Evolutionary conservation across 2,329 filamentous ascomycete species (phyloP), one percentile per base, ranked within the genome.

Genomic region (Trichophyton mentagrophytes): DNA sequence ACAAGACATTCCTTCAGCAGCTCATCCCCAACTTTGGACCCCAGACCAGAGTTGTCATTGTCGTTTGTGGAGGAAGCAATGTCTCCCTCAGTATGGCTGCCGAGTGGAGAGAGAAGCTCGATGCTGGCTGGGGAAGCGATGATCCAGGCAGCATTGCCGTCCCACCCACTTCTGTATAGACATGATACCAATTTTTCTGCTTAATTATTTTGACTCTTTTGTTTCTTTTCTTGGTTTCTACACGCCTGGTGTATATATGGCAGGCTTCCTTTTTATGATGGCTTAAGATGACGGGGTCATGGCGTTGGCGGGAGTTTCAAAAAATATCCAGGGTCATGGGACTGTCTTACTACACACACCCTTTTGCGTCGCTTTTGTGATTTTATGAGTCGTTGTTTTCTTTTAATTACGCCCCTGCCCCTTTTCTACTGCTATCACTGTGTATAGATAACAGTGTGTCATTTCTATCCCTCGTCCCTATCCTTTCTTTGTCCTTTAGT

Each of bases 11-110:
- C 27, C 69, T 95, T 68, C 80, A 85, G 68, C 77, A 79, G 66
- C 74, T 83, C 8, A 74, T 90, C 0, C 82, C 86, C 36, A 80
- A 80, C 38, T 80, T 89, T 64, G 85, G 80, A 73, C 76, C 78
- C 0, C 76, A 81, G 61, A 87, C 84, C 70, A 89, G 88, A 65
- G 82, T 96, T 4, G 90, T 96, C 1, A 77, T 96, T 59, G 79
- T 95, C 25, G 84, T 96, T 5, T 97, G 92, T 69, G 92, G 92
- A 51, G 88, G 88, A 3, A 85, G 81, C 22, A 84, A 84, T 69
- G 81, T 89, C 40, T 83, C 81, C 1, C 71, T 86, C 62, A 79
- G 82, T 40, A 80, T 85, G 68, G 74, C 90, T 59, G 76, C 78
- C 59, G 77, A 75, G 61, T 90, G 86, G 71, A 76, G 77, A 64